Conservation (phyloP, 2,329 filamentous ascomycete genomes). For the Diaporthe citriasiana region DNA sequence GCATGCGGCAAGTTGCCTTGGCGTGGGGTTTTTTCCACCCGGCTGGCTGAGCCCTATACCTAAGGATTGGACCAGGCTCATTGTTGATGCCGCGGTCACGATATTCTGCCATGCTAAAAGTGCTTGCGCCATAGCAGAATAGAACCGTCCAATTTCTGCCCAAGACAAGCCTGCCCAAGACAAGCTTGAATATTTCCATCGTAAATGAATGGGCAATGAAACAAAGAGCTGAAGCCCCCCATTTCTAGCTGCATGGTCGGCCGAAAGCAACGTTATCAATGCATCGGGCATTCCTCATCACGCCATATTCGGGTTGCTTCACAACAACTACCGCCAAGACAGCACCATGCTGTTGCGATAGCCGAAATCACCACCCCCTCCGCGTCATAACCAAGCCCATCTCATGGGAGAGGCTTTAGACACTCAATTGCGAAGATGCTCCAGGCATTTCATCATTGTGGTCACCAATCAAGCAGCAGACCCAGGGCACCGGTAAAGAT, state of each 20-base stretch:
- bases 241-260: background rate
- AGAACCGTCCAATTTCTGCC: background rate
- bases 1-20: background rate
- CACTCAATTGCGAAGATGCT: background rate
- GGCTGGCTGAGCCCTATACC: background rate
- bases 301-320: conserved; percentile 11
- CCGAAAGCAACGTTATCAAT: background rate
- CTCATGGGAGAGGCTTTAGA: background rate
- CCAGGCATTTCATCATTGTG: conserved; percentile 28
- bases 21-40: background rate
- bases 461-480: background rate
- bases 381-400: conserved; percentile 20
- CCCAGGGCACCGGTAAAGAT: background rate
- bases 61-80: background rate
- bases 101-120: background rate
- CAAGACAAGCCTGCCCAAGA: too few species aligned
- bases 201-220: background rate
- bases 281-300: background rate
- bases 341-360: conserved; percentile 10
- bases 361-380: background rate
- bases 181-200: background rate
- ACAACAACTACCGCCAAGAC: conserved; percentile 8
- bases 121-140: background rate
- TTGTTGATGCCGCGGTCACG: background rate
- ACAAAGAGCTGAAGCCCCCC: background rate